These are phyloP conservation scores for Eucalyptus shirleyi DNA, from an alignment of 345 rosid species.

Conservation along the genomic window DNA sequence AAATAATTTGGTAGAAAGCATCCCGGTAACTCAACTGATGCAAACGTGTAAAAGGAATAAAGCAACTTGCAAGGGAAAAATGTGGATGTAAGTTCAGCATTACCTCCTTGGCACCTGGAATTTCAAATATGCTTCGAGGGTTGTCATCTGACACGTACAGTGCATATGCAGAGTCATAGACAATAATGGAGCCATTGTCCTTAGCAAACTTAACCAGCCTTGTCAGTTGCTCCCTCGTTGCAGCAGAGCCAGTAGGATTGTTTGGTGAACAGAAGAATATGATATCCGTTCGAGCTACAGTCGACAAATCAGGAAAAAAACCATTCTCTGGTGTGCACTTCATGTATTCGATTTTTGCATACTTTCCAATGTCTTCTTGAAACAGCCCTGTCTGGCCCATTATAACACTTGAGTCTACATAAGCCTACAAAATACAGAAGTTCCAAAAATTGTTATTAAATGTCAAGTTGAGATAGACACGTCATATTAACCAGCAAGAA, in stretches of 20 bases:
- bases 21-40: neutral
- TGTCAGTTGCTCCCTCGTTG: constrained; percentile 76
- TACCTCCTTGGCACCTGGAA: constrained; percentile 98
- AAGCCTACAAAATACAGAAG: constrained; percentile 44
- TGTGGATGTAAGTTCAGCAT: neutral
- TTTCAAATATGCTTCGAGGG: constrained; percentile 85
- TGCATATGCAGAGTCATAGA: constrained; percentile 94
- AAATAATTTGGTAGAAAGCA: neutral
- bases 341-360: constrained; percentile 82
- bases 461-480: neutral
- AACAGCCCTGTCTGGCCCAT: constrained; percentile 88
- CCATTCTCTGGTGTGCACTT: constrained; percentile 90
- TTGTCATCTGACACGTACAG: constrained; percentile 77
- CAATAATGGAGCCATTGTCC: constrained; percentile 84
- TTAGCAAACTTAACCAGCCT: constrained; percentile 72
- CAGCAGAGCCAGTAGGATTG: constrained; percentile 93
- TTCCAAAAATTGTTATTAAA: neutral
- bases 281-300: constrained; percentile 59
- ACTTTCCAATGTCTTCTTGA: constrained; percentile 54
- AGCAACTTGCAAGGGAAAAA: neutral
- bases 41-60: neutral
- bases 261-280: constrained; percentile 96
- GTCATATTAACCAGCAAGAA: neutral
- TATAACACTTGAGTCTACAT: constrained; percentile 92
- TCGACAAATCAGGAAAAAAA: constrained; percentile 85